These are phyloP conservation scores for Cryptococcus deneoformans DNA, from an alignment of 1,284 basidiomycete species.

Conservation along the genomic window DNA sequence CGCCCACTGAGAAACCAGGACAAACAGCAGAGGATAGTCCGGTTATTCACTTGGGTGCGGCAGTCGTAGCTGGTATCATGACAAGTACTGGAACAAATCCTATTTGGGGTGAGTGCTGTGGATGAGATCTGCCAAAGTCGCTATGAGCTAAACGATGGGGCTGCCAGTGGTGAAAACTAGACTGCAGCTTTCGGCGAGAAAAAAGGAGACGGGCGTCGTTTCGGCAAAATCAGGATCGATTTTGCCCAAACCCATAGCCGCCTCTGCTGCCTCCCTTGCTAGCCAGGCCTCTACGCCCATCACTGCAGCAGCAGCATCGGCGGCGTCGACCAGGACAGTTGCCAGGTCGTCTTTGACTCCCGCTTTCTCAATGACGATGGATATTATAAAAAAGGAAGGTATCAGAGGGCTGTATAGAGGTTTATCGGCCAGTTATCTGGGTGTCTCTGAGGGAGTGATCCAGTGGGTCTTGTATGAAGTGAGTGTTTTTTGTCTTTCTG, in stretches of 20 bases:
- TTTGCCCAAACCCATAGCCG: too few species aligned
- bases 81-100: constrained; percentile 94
- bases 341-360: constrained; percentile 15
- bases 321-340: constrained; percentile 17
- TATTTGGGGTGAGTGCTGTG: constrained; percentile 64
- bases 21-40: constrained; percentile 71
- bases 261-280: constrained; percentile 2
- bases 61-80: constrained; percentile 75
- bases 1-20: constrained; percentile 55
- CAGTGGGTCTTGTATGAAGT: constrained; percentile 96
- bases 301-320: too few species aligned
- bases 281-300: neutral
- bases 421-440: constrained; percentile 89
- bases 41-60: constrained; percentile 79
- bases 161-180: constrained; percentile 84
- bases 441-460: constrained; percentile 94
- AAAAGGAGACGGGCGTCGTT: constrained; percentile 8
- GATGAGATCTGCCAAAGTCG: too few species aligned
- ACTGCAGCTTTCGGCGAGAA: constrained; percentile 60
- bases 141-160: neutral
- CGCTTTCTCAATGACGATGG: constrained; percentile 56
- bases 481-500: constrained; percentile 7
- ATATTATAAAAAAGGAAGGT: constrained; percentile 80
- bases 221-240: too few species aligned
- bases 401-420: constrained; percentile 91